A percentile compares a stretch with the other conserved stretches of the same genome.
Conservation (phyloP, 495 filamentous ascomycete genomes). For the Collariella sp. region DNA sequence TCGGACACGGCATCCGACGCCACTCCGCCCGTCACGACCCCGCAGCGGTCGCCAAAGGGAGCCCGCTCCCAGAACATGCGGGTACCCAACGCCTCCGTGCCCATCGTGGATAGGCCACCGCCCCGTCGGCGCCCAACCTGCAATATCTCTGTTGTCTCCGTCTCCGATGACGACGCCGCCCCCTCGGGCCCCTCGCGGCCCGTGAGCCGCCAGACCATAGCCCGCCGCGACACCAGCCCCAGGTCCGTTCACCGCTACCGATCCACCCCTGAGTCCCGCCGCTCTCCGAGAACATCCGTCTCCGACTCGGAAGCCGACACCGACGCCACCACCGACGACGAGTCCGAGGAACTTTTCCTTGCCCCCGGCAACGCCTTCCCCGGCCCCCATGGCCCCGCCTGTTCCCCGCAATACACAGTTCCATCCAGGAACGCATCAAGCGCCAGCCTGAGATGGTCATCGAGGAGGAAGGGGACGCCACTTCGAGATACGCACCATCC, state of each 20-base stretch:
- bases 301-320: constrained; percentile 34
- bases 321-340: constrained; percentile 29
- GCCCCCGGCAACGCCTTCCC: constrained; percentile 10
- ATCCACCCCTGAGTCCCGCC: constrained; percentile 34
- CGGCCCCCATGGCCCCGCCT: constrained; percentile 6
- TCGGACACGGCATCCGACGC: constrained; percentile 11
- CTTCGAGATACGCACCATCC: constrained; percentile 18
- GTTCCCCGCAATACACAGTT: constrained; percentile 5
- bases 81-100: constrained; percentile 23
- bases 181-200: constrained; percentile 15
- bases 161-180: constrained; percentile 21
- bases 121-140: constrained; percentile 21
- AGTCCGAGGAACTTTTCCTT: constrained; percentile 23
- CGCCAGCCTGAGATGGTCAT: constrained; percentile 18
- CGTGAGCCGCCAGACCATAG: constrained; percentile 26
- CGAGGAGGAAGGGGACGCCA: constrained; percentile 14
- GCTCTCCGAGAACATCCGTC: constrained; percentile 31
- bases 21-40: constrained; percentile 9
- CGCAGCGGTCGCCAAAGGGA: constrained; percentile 1
- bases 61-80: constrained; percentile 19
- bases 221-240: constrained; percentile 32
- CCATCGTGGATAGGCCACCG: constrained; percentile 17
- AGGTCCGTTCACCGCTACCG: constrained; percentile 32
- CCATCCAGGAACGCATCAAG: constrained; percentile 22
- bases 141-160: constrained; percentile 19